Base-by-base conservation (phyloP, 106 monocot genomes). In the Dendrobium catenatum region DNA sequence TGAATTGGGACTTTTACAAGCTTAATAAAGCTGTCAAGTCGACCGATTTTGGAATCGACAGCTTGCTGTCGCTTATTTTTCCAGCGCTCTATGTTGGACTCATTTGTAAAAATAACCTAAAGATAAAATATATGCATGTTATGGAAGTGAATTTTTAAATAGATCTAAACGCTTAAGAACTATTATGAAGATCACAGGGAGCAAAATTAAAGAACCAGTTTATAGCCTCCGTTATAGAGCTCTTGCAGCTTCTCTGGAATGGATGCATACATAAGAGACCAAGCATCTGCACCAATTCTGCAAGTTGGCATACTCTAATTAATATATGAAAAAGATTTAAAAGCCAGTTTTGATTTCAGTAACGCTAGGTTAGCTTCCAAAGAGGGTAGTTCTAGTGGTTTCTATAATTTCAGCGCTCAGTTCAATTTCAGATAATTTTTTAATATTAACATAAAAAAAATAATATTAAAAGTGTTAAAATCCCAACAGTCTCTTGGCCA, bases 41-140 rank as follows among this genome's bases (percentile, higher is more conserved):
- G 82, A 61, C 97, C 94, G 75, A 95, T 82, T 91, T 98, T 98
- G 24, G 94, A 98, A 82, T 98, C 92, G 67, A 98, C 84, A 80
- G 94, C 97, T 79, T 82, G 81, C 81, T 95, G 97, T 77, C 97
- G 86, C 79, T 95, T 98, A 59, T 93, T 93, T 78, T 94, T 98
- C 97, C 97, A 98, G 22, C 94, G 87, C 67, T 98, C 97, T 75
- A 98, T 98, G 80, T 98, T 98, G 54, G 93, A 86, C 80, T 98
- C 97, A 86, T 98, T 98, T 66, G 95, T 98, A 79, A 98, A 98
- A 17, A 98, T 92, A 58, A 98, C 94, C 94, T 98, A 68, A 80
- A 78, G 55, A 72, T 37, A 68, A 22, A 47, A 81, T 41, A 81
- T 42, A 74, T 17, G 16, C 33, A 70, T 70, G 43, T 19, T 44